phyloP scores from a whole-genome alignment of 2,329 filamentous ascomycete species.

The Didymosphaeria variabile region DNA sequence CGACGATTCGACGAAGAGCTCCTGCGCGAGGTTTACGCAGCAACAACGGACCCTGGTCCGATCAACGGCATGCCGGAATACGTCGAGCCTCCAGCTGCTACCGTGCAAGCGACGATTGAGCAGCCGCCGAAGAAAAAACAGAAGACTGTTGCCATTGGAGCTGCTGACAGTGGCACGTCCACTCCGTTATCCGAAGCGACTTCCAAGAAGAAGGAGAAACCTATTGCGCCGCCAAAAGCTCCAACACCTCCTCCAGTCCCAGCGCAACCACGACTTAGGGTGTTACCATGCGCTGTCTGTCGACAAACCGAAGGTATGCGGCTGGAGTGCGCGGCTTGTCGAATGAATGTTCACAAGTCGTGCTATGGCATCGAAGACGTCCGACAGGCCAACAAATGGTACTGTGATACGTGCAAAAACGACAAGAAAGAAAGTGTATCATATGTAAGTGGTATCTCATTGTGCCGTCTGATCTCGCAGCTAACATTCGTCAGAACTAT shows the following conservation, averaged over 20 bases:
- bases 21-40: slow-evolving; percentile 69
- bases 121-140: slow-evolving; percentile 70
- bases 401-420: slow-evolving; percentile 94
- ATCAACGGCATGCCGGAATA: slow-evolving; percentile 40
- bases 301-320: slow-evolving; percentile 67
- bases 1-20: slow-evolving; percentile 92
- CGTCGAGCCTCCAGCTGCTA: slow-evolving; percentile 33
- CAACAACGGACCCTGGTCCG: slow-evolving; percentile 41
- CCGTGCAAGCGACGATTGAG: slow-evolving; percentile 51
- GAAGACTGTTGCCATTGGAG: slow-evolving; percentile 55
- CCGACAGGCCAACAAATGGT: slow-evolving; percentile 79
- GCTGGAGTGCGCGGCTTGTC: slow-evolving; percentile 85
- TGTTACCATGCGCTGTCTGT: slow-evolving; percentile 87
- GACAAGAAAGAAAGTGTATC: slow-evolving; percentile 92
- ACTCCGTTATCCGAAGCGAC: slow-evolving; percentile 53
- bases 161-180: slow-evolving; percentile 60
- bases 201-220: slow-evolving; percentile 49
- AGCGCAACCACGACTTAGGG: slow-evolving; percentile 79
- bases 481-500: slow-evolving; percentile 69
- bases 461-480: neutral
- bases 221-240: slow-evolving; percentile 57
- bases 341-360: slow-evolving; percentile 86
- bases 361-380: slow-evolving; percentile 88
- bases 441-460: slow-evolving; percentile 67
- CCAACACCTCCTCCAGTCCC: slow-evolving; percentile 70